Percentiles rank a stretch among this genome's conserved stretches.
Conservation (phyloP, 208 protist species). For the Trypanosoma boissoni region DNA sequence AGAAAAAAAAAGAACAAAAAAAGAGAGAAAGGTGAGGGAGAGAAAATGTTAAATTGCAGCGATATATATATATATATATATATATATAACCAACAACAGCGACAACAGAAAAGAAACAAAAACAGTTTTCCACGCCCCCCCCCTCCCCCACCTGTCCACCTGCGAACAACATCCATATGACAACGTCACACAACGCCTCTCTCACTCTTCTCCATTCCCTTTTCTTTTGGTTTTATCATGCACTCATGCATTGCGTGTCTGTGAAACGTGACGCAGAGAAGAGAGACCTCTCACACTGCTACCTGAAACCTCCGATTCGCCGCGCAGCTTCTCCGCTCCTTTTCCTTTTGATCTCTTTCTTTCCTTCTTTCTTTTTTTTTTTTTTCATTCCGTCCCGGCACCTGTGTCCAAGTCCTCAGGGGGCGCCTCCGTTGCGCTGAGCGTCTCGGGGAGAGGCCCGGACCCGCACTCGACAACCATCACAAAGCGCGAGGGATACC, state of each 20-base stretch:
- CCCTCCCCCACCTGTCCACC: too few species aligned
- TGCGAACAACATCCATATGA: too few species aligned
- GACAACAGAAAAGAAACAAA: too few species aligned
- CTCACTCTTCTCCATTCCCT: conserved; percentile 3
- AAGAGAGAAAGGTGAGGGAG: too few species aligned
- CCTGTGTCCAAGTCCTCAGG: not conserved
- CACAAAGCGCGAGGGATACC: conserved; percentile 66
- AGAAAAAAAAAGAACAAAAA: too few species aligned
- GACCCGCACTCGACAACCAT: conserved; percentile 77
- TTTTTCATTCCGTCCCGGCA: not conserved
- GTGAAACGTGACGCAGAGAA: too few species aligned
- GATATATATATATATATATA: conserved; percentile 12
- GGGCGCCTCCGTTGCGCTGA: not conserved
- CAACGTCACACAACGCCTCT: conserved; percentile 3
- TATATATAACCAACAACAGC: too few species aligned
- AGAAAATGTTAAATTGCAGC: too few species aligned
- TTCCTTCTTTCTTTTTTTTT: not conserved
- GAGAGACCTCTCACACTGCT: too few species aligned
- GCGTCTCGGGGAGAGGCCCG: conserved; percentile 27
- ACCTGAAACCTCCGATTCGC: not conserved
- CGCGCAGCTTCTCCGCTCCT: not conserved
- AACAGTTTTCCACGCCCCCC: too few species aligned
- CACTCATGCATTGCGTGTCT: too few species aligned
- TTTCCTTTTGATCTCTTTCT: not conserved
- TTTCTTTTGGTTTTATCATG: conserved; percentile 4